Base-by-base conservation (phyloP, 768 basidiomycete genomes). In the Nidularia pulvinata region DNA sequence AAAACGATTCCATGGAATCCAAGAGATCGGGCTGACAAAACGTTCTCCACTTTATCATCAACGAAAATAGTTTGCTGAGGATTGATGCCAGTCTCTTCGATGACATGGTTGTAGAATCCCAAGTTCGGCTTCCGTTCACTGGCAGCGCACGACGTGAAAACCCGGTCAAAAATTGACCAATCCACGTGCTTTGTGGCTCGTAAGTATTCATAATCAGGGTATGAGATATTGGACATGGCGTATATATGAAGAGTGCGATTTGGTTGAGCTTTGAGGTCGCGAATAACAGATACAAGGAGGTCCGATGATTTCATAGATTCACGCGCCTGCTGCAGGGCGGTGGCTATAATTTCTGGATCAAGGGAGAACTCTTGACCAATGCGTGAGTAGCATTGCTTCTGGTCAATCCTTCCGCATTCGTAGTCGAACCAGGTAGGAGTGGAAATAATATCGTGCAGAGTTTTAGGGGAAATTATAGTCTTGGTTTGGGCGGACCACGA, bases 221-320 rank as follows among this genome's bases (percentile, higher is more conserved):
- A 53, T 4, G 77, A 74, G 34, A 78, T 76, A 56, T 78, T 78
- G 11, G 72, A 72, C 69, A 76, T 75, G 25, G 73, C 74, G 49
- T 69, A 74, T 39, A 78, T 65, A 5, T 42, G 11, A 16, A 42
- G 39, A 13, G 39, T 42, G 16, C 16, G 39, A 11, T 13, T 16
- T 30, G 25, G 25, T 30, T 30, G 25, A 16, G 39, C 39, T 42
- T 6, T 42, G 39, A 42, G 13, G 11, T 11, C 16, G 13, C 16
- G 11, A 13, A 42, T 42, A 16, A 42, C 11, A 6, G 11, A 11
- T 4, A 42, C 39, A 16, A 42, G 39, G 39, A 16, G 13, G 16
- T 42, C 13, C 13, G 11, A 11, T 42, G 39, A 11, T 11, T 13
- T 2, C 11, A 42, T 11, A 16, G 39, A 42, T 16, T 42, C 39